A percentile compares a stretch with the other conserved stretches of the same genome.
Conservation (phyloP, 2,329 filamentous ascomycete species). For the Calonectria fujianensis region DNA sequence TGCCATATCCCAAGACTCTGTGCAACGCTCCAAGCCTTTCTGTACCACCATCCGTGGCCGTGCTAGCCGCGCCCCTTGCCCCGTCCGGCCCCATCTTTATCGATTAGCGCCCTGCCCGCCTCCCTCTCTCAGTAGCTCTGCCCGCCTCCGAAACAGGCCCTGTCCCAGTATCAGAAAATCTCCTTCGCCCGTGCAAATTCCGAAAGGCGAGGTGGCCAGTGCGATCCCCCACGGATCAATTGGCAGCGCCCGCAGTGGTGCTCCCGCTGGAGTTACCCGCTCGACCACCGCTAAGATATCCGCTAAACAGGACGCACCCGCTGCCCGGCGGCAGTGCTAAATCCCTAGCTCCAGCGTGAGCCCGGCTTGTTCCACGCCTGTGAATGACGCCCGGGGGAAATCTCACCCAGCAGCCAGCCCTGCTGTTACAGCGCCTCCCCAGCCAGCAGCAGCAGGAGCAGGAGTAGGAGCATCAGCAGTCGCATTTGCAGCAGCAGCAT, state of each 20-base stretch:
- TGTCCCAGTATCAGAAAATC: conserved; percentile 10
- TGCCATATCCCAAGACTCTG: conserved; percentile 39
- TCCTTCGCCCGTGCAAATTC: conserved; percentile 27
- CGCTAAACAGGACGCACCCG: conserved; percentile 44
- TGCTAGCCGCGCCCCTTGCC: conserved; percentile 44
- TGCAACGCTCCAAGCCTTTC: conserved; percentile 47
- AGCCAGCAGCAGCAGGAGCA: background rate
- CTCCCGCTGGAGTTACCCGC: conserved; percentile 38
- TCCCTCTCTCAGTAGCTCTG: background rate
- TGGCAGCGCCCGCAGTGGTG: conserved; percentile 36
- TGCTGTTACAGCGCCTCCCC: conserved; percentile 28
- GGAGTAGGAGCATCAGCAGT: conserved; percentile 4
- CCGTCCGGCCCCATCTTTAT: conserved; percentile 27
- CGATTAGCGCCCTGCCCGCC: conserved; percentile 33
- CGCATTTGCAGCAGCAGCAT: conserved; percentile 17
- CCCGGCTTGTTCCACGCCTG: conserved; percentile 16
- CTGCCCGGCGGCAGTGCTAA: conserved; percentile 49
- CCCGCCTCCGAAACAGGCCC: conserved; percentile 11
- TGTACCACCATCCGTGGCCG: conserved; percentile 46
- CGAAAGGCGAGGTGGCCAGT: conserved; percentile 26
- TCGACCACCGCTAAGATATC: conserved; percentile 44
- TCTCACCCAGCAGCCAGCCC: conserved; percentile 27
- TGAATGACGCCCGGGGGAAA: conserved; percentile 17
- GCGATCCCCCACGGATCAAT: conserved; percentile 33
- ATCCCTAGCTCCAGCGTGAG: conserved; percentile 37